Percentiles rank a stretch among this genome's conserved stretches.
phyloP scores from a whole-genome alignment of 169 alveolate genomes.

The Amoebophrya sp. region DNA sequence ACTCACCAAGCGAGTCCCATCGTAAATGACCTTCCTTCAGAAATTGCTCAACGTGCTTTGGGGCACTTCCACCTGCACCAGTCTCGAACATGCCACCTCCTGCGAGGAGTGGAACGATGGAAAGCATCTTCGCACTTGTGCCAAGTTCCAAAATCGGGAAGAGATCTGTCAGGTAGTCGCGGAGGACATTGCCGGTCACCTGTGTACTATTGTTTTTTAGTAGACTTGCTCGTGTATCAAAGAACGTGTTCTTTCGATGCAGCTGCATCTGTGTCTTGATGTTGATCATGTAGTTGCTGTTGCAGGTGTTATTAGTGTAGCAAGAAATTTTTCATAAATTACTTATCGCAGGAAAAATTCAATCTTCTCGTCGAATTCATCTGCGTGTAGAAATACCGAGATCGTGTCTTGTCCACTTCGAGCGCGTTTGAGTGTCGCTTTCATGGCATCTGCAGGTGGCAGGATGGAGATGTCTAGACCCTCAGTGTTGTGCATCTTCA shows the following conservation, averaged over 20 bases:
- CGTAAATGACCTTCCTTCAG: neutral
- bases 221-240: too few relatives aligned
- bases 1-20: constrained; percentile 22
- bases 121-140: neutral
- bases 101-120: neutral
- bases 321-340: too few relatives aligned
- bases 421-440: neutral
- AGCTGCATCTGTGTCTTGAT: too few relatives aligned
- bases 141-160: constrained; percentile 8
- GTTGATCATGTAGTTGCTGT: too few relatives aligned
- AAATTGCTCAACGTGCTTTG: neutral
- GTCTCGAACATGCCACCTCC: neutral
- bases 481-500: neutral
- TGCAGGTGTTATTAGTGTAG: too few relatives aligned
- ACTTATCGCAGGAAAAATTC: too few relatives aligned
- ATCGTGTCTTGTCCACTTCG: neutral
- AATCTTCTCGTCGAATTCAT: too few relatives aligned
- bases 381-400: neutral
- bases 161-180: neutral
- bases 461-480: neutral
- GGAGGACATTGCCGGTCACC: neutral
- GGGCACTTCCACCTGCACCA: neutral
- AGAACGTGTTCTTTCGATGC: too few relatives aligned
- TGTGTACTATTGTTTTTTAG: too few relatives aligned
- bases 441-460: neutral